phyloP scores from a whole-genome alignment of 495 filamentous ascomycete species.

The Podospora didyma region DNA sequence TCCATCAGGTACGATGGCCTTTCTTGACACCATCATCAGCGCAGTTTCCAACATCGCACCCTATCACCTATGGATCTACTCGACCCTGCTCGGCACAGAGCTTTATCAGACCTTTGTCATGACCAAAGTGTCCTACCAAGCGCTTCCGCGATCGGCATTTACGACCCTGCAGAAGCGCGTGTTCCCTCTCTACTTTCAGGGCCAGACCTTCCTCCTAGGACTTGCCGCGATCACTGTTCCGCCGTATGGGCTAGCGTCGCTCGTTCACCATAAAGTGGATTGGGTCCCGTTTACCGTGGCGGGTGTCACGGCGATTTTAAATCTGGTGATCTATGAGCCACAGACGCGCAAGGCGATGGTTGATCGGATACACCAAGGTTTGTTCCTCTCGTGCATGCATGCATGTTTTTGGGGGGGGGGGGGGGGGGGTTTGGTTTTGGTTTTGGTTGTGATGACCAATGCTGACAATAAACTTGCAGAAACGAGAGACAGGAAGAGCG shows the following conservation, averaged over 20 bases:
- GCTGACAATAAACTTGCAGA: slow-evolving; percentile 9
- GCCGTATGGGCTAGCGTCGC: slow-evolving; percentile 34
- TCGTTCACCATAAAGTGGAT: slow-evolving; percentile 28
- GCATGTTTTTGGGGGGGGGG: not conserved
- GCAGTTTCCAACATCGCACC: slow-evolving; percentile 12
- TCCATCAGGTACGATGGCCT: not conserved
- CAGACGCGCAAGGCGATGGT: slow-evolving; percentile 42
- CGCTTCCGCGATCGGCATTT: slow-evolving; percentile 47
- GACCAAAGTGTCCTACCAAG: slow-evolving; percentile 45
- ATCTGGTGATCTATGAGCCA: slow-evolving; percentile 46
- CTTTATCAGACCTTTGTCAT: slow-evolving; percentile 53
- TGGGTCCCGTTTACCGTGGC: slow-evolving; percentile 40
- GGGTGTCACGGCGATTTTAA: slow-evolving; percentile 38
- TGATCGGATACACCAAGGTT: slow-evolving; percentile 42
- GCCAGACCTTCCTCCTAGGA: slow-evolving; percentile 39
- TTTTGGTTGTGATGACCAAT: not conserved
- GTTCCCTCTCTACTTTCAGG: slow-evolving; percentile 52
- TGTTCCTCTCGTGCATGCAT: not conserved
- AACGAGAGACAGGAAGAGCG: slow-evolving; percentile 16
- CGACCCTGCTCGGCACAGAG: slow-evolving; percentile 47
- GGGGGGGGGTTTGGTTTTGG: too few relatives aligned
- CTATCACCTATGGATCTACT: slow-evolving; percentile 50
- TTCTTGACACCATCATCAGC: not conserved
- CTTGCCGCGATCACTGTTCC: slow-evolving; percentile 46
- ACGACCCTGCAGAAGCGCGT: slow-evolving; percentile 47